Evolutionary conservation across 2,329 filamentous ascomycete genomes (phyloP), one percentile per base, ranked within the genome.

Genomic region (Fusarium sp.): DNA sequence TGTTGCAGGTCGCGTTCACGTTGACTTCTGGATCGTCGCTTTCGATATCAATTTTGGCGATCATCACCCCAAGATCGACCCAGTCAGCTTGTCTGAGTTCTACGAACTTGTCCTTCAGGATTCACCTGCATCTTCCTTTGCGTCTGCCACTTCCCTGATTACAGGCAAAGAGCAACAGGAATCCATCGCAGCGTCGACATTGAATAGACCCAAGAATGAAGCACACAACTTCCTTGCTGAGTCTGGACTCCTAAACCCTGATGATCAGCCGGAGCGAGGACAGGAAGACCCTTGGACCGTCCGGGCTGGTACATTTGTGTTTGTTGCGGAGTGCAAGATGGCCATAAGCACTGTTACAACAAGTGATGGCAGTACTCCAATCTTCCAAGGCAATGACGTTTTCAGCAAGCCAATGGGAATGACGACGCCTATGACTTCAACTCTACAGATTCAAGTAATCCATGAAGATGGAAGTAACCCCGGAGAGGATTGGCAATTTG

Each of bases 301-400:
- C 25, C 57, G 57, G 2, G 57, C 46, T 19, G 57, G 62, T 0
- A 33, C 46, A 2, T 65, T 65, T 30, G 46, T 53, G 9, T 65
- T 62, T 35, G 46, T 65, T 25, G 46, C 62, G 1, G 62, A 65
- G 32, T 65, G 62, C 5, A 62, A 62, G 40, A 65, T 62, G 62
- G 62, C 57, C 3, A 62, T 65, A 23, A 65, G 30, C 5, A 13
- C 25, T 16, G 56, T 52, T 3, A 42, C 4, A 9, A 64, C 61
- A 5, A 28, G 25, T 1, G 30, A 46, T 5, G 21, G n/a, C 5
- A 21, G 56, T 8, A 18, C n/a, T 44, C 4, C 38, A 1, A 53
- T 62, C 38, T 5, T 65, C 2, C 7, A 10, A 3, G 32, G 32
- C 3, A 30, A 28, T 23, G 57, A 62, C 1, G 62, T 65, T 3